These are phyloP conservation scores for Pyricularia sp. DNA, from an alignment of 2,329 filamentous ascomycete species.

Conservation along the genomic window DNA sequence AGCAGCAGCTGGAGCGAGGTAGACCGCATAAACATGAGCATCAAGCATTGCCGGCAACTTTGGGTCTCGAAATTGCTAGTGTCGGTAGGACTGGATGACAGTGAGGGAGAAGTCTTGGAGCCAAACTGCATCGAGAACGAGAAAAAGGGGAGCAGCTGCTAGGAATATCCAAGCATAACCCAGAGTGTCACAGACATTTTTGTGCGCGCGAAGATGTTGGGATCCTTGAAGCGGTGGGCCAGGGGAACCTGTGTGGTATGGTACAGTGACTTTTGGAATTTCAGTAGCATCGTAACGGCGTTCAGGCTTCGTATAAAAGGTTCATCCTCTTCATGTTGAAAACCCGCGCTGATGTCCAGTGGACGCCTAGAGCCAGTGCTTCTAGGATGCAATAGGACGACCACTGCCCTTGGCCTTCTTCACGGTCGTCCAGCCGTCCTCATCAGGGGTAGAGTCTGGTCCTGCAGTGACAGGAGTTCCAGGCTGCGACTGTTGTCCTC, in stretches of 20 bases:
- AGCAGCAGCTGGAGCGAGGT: background rate
- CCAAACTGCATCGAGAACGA: background rate
- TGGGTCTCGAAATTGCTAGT: background rate
- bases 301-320: background rate
- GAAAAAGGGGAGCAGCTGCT: background rate
- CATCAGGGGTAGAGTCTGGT: constrained; percentile 27
- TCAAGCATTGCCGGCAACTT: background rate
- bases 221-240: background rate
- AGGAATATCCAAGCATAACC: background rate
- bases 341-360: background rate
- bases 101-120: background rate
- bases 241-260: background rate
- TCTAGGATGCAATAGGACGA: constrained; percentile 5
- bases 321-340: background rate
- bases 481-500: constrained; percentile 26
- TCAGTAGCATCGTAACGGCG: background rate
- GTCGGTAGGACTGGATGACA: background rate
- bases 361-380: background rate
- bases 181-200: background rate
- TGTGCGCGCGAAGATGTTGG: background rate
- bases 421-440: constrained; percentile 59
- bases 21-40: background rate
- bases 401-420: constrained; percentile 3
- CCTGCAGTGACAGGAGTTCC: constrained; percentile 20
- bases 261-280: background rate